phyloP scores from a whole-genome alignment of 306 rosid species.

The Mucuna pruriens region DNA sequence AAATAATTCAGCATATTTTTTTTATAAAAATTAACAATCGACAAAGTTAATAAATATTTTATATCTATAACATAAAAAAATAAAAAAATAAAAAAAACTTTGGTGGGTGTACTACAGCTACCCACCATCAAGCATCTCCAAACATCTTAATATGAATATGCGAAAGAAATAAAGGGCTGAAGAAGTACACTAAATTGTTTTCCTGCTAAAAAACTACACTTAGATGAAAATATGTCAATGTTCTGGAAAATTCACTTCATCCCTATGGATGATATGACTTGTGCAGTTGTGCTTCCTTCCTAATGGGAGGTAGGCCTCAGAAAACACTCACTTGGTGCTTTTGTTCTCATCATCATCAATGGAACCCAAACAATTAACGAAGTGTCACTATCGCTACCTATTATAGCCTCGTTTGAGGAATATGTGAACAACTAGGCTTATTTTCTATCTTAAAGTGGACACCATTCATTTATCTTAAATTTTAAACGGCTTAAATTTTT shows the following conservation, averaged over 20 bases:
- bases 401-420: neutral
- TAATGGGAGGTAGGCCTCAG: conserved; percentile 2
- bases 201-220: too few species aligned
- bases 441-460: neutral
- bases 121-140: too few species aligned
- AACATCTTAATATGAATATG: neutral
- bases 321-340: neutral
- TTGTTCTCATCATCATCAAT: neutral
- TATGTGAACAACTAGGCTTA: neutral
- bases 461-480: too few species aligned
- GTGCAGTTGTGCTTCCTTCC: conserved; percentile 15
- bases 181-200: too few species aligned
- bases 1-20: too few species aligned
- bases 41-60: too few species aligned
- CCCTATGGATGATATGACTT: neutral
- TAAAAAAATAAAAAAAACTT: too few species aligned
- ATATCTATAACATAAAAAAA: too few species aligned
- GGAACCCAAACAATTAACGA: neutral
- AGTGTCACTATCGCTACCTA: neutral
- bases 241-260: neutral
- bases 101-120: too few species aligned
- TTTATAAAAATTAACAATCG: too few species aligned
- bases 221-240: too few species aligned
- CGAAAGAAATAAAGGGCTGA: neutral
- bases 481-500: too few species aligned